Conservation (phyloP, 768 basidiomycete genomes). For the Leccinum uliginosum region DNA sequence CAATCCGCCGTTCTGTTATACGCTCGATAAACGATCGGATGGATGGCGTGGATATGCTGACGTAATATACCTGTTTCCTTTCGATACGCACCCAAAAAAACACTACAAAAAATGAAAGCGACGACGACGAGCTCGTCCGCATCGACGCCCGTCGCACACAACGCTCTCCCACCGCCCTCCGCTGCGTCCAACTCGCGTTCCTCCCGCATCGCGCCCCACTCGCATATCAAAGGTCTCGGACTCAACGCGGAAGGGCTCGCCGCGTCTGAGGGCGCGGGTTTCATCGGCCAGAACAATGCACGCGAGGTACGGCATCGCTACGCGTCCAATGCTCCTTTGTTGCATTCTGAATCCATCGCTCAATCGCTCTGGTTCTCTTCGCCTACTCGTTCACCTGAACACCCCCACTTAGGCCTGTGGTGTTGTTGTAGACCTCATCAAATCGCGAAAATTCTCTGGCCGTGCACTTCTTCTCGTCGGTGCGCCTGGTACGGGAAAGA, state of each 20-base stretch:
- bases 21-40: too few species aligned
- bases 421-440: constrained; percentile 83
- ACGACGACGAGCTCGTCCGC: constrained; percentile 42
- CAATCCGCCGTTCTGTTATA: too few species aligned
- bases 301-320: constrained; percentile 63
- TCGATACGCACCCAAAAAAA: neutral
- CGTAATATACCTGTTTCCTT: neutral
- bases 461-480: constrained; percentile 90
- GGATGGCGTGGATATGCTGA: neutral
- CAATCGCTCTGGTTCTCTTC: neutral
- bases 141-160: constrained; percentile 61
- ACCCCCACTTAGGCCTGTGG: constrained; percentile 68
- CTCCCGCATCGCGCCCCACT: constrained; percentile 85
- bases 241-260: constrained; percentile 82
- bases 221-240: constrained; percentile 96
- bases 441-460: constrained; percentile 90
- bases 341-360: neutral
- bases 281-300: constrained; percentile 86
- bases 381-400: neutral
- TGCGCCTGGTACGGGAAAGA: constrained; percentile 97
- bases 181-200: constrained; percentile 58
- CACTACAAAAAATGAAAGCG: constrained; percentile 30
- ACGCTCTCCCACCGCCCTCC: constrained; percentile 67
- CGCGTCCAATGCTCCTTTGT: neutral
- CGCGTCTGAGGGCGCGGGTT: constrained; percentile 68